Evolutionary conservation across 306 rosid genomes (phyloP).

Genomic region (Cyamopsis tetragonoloba): DNA sequence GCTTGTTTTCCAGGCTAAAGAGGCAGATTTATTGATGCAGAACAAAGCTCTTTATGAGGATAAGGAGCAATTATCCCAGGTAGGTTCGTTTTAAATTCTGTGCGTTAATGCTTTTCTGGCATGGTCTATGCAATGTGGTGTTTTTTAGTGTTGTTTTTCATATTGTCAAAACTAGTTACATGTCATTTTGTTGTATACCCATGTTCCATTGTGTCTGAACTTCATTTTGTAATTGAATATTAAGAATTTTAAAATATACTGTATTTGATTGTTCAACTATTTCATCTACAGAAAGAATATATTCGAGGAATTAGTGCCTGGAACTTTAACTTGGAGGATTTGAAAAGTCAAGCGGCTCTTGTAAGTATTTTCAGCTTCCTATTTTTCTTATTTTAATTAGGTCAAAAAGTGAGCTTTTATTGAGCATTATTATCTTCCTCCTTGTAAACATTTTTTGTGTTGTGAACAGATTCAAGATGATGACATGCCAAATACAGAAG

Average conservation of each 20-base stretch:
- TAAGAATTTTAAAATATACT: slow-evolving; percentile 2
- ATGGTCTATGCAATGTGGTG: slow-evolving; percentile 1
- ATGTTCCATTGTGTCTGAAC: not conserved
- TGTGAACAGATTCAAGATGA: slow-evolving; percentile 82
- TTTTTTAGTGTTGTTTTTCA: not conserved
- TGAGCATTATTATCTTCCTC: not conserved
- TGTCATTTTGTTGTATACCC: slow-evolving; percentile 9
- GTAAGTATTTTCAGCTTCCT: slow-evolving; percentile 53
- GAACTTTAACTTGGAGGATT: slow-evolving; percentile 96
- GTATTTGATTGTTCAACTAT: slow-evolving; percentile 12
- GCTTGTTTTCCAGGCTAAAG: slow-evolving; percentile 58
- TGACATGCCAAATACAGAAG: slow-evolving; percentile 50
- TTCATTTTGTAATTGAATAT: slow-evolving; percentile 3
- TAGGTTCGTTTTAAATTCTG: slow-evolving; percentile 24
- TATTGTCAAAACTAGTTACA: not conserved
- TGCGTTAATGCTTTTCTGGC: slow-evolving; percentile 4
- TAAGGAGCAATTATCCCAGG: slow-evolving; percentile 91
- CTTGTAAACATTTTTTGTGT: slow-evolving; percentile 22
- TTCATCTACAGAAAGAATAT: slow-evolving; percentile 82
- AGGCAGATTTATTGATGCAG: slow-evolving; percentile 85
- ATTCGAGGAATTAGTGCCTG: slow-evolving; percentile 99
- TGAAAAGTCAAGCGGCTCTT: slow-evolving; percentile 93
- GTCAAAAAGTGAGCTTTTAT: slow-evolving; percentile 4
- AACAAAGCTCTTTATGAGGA: slow-evolving; percentile 84
- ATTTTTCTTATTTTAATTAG: slow-evolving; percentile 10